These are phyloP conservation scores for Sistotremastrum niveocremeum DNA, from an alignment of 768 basidiomycete species.

Conservation along the genomic window DNA sequence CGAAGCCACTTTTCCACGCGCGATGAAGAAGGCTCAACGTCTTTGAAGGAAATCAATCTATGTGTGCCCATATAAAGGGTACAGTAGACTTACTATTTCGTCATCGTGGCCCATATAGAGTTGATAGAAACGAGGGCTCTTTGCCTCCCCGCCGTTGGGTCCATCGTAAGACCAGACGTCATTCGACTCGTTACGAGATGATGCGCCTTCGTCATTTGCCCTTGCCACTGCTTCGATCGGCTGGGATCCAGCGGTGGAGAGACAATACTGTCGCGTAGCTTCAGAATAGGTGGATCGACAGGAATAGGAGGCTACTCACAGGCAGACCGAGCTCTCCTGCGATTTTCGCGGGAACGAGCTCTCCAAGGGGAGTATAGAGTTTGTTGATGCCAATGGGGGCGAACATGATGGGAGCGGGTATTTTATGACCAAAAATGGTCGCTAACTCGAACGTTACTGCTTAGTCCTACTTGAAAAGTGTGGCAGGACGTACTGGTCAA, in stretches of 20 bases:
- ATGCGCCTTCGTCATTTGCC: constrained; percentile 30
- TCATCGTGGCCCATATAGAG: constrained; percentile 43
- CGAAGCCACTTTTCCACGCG: constrained; percentile 33
- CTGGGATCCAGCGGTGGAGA: constrained; percentile 37
- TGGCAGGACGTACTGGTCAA: constrained; percentile 23
- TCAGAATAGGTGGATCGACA: neutral
- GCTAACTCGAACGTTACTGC: constrained; percentile 10
- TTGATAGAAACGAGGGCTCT: constrained; percentile 36
- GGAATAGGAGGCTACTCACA: constrained; percentile 7
- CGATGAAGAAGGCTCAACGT: constrained; percentile 33
- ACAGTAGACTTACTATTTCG: constrained; percentile 24
- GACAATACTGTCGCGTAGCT: constrained; percentile 23
- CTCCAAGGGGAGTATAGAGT: constrained; percentile 31
- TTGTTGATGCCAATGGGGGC: constrained; percentile 46
- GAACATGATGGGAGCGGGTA: constrained; percentile 38
- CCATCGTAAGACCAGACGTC: constrained; percentile 21
- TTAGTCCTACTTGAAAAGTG: neutral
- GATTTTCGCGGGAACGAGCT: constrained; percentile 32
- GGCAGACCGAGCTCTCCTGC: constrained; percentile 35
- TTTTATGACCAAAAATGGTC: constrained; percentile 31
- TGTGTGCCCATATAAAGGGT: neutral
- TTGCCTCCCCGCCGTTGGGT: constrained; percentile 21
- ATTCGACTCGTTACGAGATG: constrained; percentile 24
- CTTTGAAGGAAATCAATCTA: constrained; percentile 7
- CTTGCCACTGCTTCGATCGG: constrained; percentile 36